A percentile compares a stretch with the other conserved stretches of the same genome.
Conservation (phyloP, 805 yeast species). For the Spathaspora hagerdaliae region DNA sequence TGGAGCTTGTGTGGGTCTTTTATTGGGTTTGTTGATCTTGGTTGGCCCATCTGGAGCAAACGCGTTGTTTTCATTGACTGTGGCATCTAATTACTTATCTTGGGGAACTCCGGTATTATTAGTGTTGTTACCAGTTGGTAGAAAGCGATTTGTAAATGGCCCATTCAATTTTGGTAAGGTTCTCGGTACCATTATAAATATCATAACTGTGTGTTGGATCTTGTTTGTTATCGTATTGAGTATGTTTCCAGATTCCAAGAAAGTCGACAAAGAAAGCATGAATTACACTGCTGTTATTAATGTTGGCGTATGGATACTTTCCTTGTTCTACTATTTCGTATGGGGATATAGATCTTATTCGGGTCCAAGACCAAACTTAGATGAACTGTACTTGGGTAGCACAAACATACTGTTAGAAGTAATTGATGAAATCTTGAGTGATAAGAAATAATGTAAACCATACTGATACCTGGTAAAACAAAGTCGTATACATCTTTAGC, state of each 20-base stretch:
- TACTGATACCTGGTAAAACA: too few species aligned
- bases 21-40: constrained; percentile 52
- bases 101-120: constrained; percentile 58
- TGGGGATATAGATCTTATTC: constrained; percentile 49
- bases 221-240: constrained; percentile 48
- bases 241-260: constrained; percentile 51
- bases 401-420: too few species aligned
- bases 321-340: constrained; percentile 44
- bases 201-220: constrained; percentile 45
- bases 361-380: constrained; percentile 42
- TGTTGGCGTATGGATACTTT: constrained; percentile 51
- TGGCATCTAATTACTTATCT: constrained; percentile 57
- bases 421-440: not conserved
- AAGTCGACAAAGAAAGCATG: constrained; percentile 45
- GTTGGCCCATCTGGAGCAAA: constrained; percentile 55
- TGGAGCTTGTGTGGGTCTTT: constrained; percentile 40
- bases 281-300: constrained; percentile 64
- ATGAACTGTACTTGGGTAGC: not conserved
- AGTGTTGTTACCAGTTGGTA: constrained; percentile 45
- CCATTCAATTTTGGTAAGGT: constrained; percentile 54
- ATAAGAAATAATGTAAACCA: too few species aligned
- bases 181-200: constrained; percentile 39
- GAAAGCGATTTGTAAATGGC: constrained; percentile 53
- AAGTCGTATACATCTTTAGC: too few species aligned
- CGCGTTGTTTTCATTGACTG: constrained; percentile 58